A percentile compares a stretch with the other conserved stretches of the same genome.
Evolutionary conservation across 116 monocot species (phyloP).

Genomic region (Zostera marina): DNA sequence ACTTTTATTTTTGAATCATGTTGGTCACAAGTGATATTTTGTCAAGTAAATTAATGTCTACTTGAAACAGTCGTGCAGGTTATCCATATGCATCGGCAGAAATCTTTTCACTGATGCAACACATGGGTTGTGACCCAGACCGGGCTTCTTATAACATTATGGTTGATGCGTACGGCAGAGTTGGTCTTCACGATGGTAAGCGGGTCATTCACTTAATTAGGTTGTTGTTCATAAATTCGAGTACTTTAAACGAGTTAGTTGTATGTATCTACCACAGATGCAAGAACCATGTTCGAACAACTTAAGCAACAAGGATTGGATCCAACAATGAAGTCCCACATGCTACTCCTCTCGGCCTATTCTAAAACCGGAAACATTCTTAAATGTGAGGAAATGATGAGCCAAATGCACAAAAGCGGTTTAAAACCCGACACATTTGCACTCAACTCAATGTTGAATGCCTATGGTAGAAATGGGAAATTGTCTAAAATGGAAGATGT

Average conservation of each 20-base stretch:
- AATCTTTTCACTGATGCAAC: constrained; percentile 85
- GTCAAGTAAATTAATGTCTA: too few species aligned
- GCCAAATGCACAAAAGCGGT: constrained; percentile 70
- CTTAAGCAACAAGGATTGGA: constrained; percentile 50
- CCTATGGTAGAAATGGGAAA: constrained; percentile 49
- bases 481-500: constrained; percentile 71
- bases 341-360: constrained; percentile 81
- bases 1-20: too few species aligned
- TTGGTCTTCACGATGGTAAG: constrained; percentile 73
- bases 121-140: constrained; percentile 94
- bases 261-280: too few species aligned
- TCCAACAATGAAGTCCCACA: constrained; percentile 97
- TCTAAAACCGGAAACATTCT: constrained; percentile 60
- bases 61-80: constrained; percentile 56
- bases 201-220: not conserved
- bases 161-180: constrained; percentile 87
- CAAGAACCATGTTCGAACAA: constrained; percentile 51
- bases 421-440: constrained; percentile 59
- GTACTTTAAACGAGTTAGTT: too few species aligned
- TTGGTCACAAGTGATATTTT: too few species aligned
- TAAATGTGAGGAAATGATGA: constrained; percentile 64
- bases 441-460: constrained; percentile 73
- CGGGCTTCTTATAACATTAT: constrained; percentile 84
- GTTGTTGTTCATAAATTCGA: not conserved
- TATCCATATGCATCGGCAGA: constrained; percentile 58